phyloP scores from a whole-genome alignment of 805 yeast genomes.

The Kodamaea lidongshanica region DNA sequence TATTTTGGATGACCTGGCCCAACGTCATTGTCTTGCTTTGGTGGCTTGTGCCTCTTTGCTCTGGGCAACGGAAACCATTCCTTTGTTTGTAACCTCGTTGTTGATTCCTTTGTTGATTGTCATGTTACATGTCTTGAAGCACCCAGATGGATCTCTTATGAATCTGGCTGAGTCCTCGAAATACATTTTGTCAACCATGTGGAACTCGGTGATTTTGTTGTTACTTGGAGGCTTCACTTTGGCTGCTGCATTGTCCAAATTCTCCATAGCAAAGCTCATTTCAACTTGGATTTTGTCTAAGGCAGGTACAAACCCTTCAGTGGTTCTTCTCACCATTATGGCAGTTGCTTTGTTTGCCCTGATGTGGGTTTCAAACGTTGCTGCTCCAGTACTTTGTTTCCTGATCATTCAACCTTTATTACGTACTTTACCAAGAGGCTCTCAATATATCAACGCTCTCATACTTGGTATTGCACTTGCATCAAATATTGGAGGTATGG shows the following conservation, averaged over 20 bases:
- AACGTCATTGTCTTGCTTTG: slow-evolving; percentile 61
- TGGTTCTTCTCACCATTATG: slow-evolving; percentile 45
- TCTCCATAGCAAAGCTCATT: slow-evolving; percentile 45
- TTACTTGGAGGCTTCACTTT: slow-evolving; percentile 50
- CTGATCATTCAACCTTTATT: slow-evolving; percentile 46
- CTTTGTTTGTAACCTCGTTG: slow-evolving; percentile 83
- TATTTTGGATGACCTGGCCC: slow-evolving; percentile 31
- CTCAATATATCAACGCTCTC: slow-evolving; percentile 35
- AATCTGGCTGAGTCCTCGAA: slow-evolving; percentile 36
- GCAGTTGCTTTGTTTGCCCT: slow-evolving; percentile 46
- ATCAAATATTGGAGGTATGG: slow-evolving; percentile 50
- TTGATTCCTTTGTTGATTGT: slow-evolving; percentile 79
- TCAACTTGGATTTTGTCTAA: slow-evolving; percentile 43
- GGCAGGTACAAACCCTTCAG: slow-evolving; percentile 48
- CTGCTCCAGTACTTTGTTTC: slow-evolving; percentile 50
- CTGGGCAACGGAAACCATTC: slow-evolving; percentile 96
- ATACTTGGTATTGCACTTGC: slow-evolving; percentile 46
- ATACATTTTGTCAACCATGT: slow-evolving; percentile 44
- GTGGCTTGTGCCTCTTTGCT: slow-evolving; percentile 73
- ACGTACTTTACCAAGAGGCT: slow-evolving; percentile 37
- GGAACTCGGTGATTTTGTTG: slow-evolving; percentile 48
- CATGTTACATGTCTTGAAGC: slow-evolving; percentile 59
- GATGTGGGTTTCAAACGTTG: slow-evolving; percentile 56
- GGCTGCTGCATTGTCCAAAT: slow-evolving; percentile 51
- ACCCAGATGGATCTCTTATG: slow-evolving; percentile 44